These are phyloP conservation scores for Geum urbanum DNA, from an alignment of 306 rosid species.

Conservation along the genomic window DNA sequence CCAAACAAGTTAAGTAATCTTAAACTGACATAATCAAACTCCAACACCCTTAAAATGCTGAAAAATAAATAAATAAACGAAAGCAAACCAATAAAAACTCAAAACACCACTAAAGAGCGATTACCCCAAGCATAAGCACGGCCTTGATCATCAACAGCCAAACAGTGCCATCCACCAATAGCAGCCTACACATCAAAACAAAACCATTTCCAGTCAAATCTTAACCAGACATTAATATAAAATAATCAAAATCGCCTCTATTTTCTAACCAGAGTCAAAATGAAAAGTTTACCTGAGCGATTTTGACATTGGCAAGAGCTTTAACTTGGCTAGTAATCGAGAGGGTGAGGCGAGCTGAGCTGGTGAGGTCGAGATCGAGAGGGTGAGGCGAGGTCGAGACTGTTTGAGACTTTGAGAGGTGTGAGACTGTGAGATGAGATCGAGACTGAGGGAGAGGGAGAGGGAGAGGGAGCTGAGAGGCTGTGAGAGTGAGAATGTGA, in stretches of 20 bases:
- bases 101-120: neutral
- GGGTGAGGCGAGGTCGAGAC: too few species aligned
- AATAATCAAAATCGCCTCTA: neutral
- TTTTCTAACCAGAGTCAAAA: neutral
- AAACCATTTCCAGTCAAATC: too few species aligned
- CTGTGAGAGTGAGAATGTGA: too few species aligned
- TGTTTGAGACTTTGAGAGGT: too few species aligned
- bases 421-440: too few species aligned
- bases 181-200: conserved; percentile 61
- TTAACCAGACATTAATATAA: neutral
- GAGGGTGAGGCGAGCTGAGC: conserved; percentile 36
- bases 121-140: conserved; percentile 97
- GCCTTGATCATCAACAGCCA: conserved; percentile 99
- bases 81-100: neutral
- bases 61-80: neutral
- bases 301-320: conserved; percentile 64
- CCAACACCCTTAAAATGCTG: neutral
- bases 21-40: neutral
- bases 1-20: conserved; percentile 9
- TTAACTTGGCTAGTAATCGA: conserved; percentile 94
- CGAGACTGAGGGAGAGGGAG: too few species aligned
- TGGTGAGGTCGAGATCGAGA: too few species aligned
- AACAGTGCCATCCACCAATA: conserved; percentile 99
- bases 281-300: conserved; percentile 63
- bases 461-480: too few species aligned